phyloP scores from a whole-genome alignment of 768 basidiomycete genomes.

The Amanita phalloides region DNA sequence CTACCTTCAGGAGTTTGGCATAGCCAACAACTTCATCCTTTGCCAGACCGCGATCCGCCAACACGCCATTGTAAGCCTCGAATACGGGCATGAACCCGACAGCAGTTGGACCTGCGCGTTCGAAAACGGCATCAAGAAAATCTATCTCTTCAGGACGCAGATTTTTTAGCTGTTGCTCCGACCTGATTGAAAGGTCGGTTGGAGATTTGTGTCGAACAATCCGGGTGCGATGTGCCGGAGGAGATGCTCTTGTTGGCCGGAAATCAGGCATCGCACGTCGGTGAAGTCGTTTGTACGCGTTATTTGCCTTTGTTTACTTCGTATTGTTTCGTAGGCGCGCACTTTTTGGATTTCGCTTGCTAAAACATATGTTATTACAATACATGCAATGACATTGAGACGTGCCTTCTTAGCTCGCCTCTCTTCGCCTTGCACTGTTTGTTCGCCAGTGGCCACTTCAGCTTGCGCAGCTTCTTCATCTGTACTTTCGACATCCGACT shows the following conservation, averaged over 20 bases:
- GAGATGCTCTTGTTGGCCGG: conserved; percentile 36
- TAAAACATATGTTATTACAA: too few species aligned
- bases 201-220: conserved; percentile 9
- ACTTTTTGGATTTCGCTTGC: too few species aligned
- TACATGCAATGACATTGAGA: too few species aligned
- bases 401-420: too few species aligned
- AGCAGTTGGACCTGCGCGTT: conserved; percentile 53
- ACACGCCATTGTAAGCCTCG: conserved; percentile 75
- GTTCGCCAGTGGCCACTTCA: too few species aligned
- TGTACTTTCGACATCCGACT: too few species aligned
- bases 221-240: conserved; percentile 25
- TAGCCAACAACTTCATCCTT: conserved; percentile 76
- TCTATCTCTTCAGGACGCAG: conserved; percentile 50
- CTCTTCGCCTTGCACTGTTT: too few species aligned
- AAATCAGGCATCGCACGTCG: conserved; percentile 29
- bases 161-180: conserved; percentile 39
- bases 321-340: too few species aligned
- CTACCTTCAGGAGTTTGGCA: conserved; percentile 72
- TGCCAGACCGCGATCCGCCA: conserved; percentile 67
- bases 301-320: conserved; percentile 2
- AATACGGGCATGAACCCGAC: conserved; percentile 75
- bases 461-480: too few species aligned
- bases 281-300: background rate
- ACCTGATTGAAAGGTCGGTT: conserved; percentile 28
- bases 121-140: conserved; percentile 66